Percentiles rank a stretch among this genome's conserved stretches.
These are phyloP conservation scores for Candida jianshihensis DNA, from an alignment of 805 yeast genomes.

Conservation along the genomic window DNA sequence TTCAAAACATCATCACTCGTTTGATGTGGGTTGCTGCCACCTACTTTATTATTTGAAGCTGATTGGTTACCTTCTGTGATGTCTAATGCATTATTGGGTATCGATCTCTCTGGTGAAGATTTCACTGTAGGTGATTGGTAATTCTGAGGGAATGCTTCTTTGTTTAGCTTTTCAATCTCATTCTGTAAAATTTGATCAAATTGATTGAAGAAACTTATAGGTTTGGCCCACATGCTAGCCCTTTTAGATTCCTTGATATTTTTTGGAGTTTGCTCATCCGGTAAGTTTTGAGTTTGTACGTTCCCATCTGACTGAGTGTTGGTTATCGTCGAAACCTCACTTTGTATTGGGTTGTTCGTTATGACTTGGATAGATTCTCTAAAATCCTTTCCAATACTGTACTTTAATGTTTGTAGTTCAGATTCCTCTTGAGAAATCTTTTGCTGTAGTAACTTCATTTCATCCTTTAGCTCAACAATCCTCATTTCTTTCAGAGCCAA, in stretches of 20 bases:
- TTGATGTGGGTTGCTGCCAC: constrained; percentile 1
- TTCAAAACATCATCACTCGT: constrained; percentile 26
- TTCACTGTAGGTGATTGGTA: background rate
- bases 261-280: background rate
- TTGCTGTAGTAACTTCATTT: constrained; percentile 39
- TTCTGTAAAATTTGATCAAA: constrained; percentile 60
- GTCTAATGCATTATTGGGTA: constrained; percentile 1
- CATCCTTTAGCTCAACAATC: constrained; percentile 53
- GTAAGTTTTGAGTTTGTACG: too few relatives aligned
- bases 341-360: too few relatives aligned
- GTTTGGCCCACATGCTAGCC: constrained; percentile 40
- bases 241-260: constrained; percentile 6
- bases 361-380: constrained; percentile 14
- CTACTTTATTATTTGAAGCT: background rate
- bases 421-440: constrained; percentile 34
- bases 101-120: background rate
- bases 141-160: constrained; percentile 13
- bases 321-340: too few relatives aligned
- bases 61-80: background rate
- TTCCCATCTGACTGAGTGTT: too few relatives aligned
- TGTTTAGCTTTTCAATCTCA: constrained; percentile 50
- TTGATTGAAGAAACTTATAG: constrained; percentile 56
- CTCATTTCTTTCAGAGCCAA: constrained; percentile 67
- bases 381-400: constrained; percentile 26
- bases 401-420: constrained; percentile 27